These are phyloP conservation scores for Leishmania major DNA, from an alignment of 208 protist species.

Conservation along the genomic window DNA sequence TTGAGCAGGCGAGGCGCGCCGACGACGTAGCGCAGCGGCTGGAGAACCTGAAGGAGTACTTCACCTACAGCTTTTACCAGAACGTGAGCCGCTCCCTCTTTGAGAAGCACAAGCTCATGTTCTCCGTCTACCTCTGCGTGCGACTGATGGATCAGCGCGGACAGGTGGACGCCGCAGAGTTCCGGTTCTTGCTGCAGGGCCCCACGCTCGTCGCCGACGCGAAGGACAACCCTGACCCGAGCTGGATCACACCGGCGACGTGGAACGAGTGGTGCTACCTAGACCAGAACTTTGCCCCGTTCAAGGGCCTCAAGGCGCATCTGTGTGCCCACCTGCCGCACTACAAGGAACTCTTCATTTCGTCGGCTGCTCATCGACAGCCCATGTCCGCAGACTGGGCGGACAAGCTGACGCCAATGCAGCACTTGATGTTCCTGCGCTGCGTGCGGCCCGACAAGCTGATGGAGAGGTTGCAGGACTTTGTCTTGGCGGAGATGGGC, in stretches of 20 bases:
- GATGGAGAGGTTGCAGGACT: slow-evolving; percentile 95
- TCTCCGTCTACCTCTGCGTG: slow-evolving; percentile 95
- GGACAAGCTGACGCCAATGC: slow-evolving; percentile 88
- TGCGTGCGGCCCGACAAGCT: slow-evolving; percentile 98
- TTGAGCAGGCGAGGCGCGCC: slow-evolving; percentile 84
- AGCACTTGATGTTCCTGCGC: slow-evolving; percentile 96
- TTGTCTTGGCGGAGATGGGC: slow-evolving; percentile 92
- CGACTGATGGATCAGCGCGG: slow-evolving; percentile 79
- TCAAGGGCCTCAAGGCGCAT: slow-evolving; percentile 82
- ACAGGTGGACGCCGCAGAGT: slow-evolving; percentile 80
- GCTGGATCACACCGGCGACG: slow-evolving; percentile 94
- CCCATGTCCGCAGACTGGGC: slow-evolving; percentile 81
- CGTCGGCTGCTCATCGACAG: slow-evolving; percentile 80
- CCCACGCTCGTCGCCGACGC: slow-evolving; percentile 77
- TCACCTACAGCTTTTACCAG: slow-evolving; percentile 97
- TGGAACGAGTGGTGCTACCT: slow-evolving; percentile 95
- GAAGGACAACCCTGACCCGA: slow-evolving; percentile 77
- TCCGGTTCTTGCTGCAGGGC: slow-evolving; percentile 93
- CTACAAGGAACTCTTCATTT: slow-evolving; percentile 94
- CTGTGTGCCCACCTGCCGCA: slow-evolving; percentile 78
- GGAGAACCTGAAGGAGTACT: slow-evolving; percentile 91
- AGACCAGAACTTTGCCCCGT: slow-evolving; percentile 74
- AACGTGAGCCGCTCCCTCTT: slow-evolving; percentile 96
- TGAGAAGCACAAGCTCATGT: slow-evolving; percentile 96
- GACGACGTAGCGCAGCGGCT: slow-evolving; percentile 87